A percentile compares a stretch with the other conserved stretches of the same genome.
Conservation (phyloP, 257 asterid species). For the Primulina tabacum region DNA sequence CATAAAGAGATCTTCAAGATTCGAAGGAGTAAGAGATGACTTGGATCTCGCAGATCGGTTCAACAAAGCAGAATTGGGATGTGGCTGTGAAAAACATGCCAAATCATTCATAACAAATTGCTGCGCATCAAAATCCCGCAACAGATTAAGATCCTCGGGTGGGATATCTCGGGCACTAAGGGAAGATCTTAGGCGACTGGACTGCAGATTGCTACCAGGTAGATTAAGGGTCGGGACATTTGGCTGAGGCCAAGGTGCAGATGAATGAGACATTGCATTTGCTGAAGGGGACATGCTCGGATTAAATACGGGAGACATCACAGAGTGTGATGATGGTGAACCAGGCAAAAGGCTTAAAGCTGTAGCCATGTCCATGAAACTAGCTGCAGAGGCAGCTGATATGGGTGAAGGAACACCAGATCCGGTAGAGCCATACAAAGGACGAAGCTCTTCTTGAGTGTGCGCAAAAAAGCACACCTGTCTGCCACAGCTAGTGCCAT, state of each 20-base stretch:
- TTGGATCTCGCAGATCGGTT: constrained; percentile 52
- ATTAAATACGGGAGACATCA: constrained; percentile 72
- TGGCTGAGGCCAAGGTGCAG: constrained; percentile 71
- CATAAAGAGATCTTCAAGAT: constrained; percentile 83
- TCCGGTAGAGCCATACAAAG: constrained; percentile 81
- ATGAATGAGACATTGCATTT: constrained; percentile 62
- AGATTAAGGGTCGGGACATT: constrained; percentile 79
- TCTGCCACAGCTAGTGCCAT: constrained; percentile 75
- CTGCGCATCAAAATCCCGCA: constrained; percentile 66
- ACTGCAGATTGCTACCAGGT: constrained; percentile 86
- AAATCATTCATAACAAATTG: constrained; percentile 57
- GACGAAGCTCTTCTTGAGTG: constrained; percentile 85
- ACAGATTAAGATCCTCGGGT: constrained; percentile 44
- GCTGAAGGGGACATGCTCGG: constrained; percentile 72
- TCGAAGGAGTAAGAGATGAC: constrained; percentile 70
- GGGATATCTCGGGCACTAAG: constrained; percentile 82
- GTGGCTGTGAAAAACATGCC: constrained; percentile 55
- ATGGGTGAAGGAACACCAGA: constrained; percentile 91
- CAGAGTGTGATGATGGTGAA: constrained; percentile 71
- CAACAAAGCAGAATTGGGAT: constrained; percentile 50
- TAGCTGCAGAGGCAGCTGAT: constrained; percentile 68
- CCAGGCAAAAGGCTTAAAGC: constrained; percentile 73
- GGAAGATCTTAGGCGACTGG: constrained; percentile 87
- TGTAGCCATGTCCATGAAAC: constrained; percentile 91
- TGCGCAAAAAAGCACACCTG: constrained; percentile 95